Evolutionary conservation across 495 filamentous ascomycete genomes (phyloP).

Genomic region (Viridothelium virens): DNA sequence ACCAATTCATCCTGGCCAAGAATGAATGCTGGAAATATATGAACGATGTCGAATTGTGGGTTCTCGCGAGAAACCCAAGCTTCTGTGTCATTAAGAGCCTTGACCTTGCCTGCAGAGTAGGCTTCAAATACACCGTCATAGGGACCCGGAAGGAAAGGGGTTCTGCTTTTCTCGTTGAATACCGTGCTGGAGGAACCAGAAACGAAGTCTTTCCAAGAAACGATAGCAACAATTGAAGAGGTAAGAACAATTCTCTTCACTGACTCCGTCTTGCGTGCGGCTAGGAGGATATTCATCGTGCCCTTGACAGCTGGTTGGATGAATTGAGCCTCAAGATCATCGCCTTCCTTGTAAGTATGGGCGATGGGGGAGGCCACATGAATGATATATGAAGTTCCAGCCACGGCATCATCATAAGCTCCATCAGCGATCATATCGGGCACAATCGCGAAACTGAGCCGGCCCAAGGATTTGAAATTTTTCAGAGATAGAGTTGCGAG

Average conservation of each 20-base stretch:
- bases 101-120: slow-evolving; percentile 32
- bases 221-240: slow-evolving; percentile 36
- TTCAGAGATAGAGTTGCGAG: slow-evolving; percentile 22
- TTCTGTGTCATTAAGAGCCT: slow-evolving; percentile 39
- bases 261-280: slow-evolving; percentile 31
- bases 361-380: slow-evolving; percentile 45
- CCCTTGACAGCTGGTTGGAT: slow-evolving; percentile 36
- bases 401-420: slow-evolving; percentile 42
- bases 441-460: slow-evolving; percentile 40
- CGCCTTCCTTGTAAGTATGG: slow-evolving; percentile 17
- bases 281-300: slow-evolving; percentile 36
- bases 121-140: slow-evolving; percentile 27
- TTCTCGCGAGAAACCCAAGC: slow-evolving; percentile 37
- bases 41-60: slow-evolving; percentile 41
- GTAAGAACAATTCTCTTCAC: slow-evolving; percentile 41
- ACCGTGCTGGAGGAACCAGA: background rate
- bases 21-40: slow-evolving; percentile 42
- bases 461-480: slow-evolving; percentile 21
- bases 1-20: slow-evolving; percentile 40
- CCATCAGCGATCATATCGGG: slow-evolving; percentile 41
- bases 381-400: slow-evolving; percentile 43
- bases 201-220: slow-evolving; percentile 19
- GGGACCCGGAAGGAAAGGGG: slow-evolving; percentile 6
- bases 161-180: background rate
- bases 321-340: slow-evolving; percentile 24